Conservation (phyloP, 208 protist species). For the Balamuthia mandrillaris region DNA sequence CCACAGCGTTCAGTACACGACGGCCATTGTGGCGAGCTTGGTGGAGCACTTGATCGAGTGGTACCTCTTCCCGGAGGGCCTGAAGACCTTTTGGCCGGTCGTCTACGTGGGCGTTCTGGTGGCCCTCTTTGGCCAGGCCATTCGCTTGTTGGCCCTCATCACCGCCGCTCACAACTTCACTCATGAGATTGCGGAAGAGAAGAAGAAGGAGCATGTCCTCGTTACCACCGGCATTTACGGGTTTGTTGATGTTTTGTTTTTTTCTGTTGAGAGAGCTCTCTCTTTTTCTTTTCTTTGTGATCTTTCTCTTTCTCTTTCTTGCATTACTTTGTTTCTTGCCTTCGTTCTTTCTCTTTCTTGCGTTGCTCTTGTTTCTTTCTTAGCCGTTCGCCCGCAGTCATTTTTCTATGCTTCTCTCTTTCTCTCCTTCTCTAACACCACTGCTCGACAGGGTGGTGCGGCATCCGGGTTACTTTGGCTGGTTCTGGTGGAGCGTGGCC, state of each 20-base stretch:
- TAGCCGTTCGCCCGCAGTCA: no score
- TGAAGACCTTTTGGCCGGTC: slow-evolving; percentile 35
- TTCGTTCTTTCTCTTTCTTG: no score
- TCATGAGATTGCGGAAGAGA: slow-evolving; percentile 44
- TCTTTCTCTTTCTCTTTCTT: no score
- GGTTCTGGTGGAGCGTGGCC: slow-evolving; percentile 86
- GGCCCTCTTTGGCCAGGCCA: not conserved
- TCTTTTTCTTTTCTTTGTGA: no score
- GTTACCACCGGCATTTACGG: slow-evolving; percentile 85
- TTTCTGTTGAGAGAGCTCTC: not conserved
- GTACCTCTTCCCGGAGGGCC: slow-evolving; percentile 51
- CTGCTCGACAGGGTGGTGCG: slow-evolving; percentile 63
- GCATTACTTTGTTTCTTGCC: no score
- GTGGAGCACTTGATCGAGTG: slow-evolving; percentile 58
- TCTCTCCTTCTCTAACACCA: no score
- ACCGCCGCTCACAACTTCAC: slow-evolving; percentile 61
- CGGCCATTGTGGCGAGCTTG: slow-evolving; percentile 43
- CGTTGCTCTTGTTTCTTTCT: not conserved
- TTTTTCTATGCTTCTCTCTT: not conserved
- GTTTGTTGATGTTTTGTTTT: slow-evolving; percentile 11
- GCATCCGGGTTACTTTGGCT: slow-evolving; percentile 93
- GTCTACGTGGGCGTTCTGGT: slow-evolving; percentile 13
- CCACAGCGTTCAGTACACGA: slow-evolving; percentile 54
- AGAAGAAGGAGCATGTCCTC: slow-evolving; percentile 74
- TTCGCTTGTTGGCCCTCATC: slow-evolving; percentile 47